Percentiles rank a stretch among this genome's conserved stretches.
Evolutionary conservation across 345 rosid species (phyloP).

Genomic region (Odontarrhena argentea): DNA sequence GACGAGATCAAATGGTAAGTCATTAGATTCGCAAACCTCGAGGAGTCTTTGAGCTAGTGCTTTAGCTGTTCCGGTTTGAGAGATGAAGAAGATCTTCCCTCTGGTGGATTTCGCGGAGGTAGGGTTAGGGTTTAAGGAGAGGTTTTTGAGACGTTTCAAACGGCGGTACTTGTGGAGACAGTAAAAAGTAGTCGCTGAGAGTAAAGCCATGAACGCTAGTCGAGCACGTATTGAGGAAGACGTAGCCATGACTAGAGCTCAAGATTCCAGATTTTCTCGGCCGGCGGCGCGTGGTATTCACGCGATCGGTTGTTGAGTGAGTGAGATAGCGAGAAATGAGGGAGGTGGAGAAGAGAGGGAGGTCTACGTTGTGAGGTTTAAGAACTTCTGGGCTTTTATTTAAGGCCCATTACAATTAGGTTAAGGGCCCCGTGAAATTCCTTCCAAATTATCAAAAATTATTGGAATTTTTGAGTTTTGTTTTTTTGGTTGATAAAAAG

Average conservation of each 20-base stretch:
- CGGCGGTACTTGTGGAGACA: slow-evolving; percentile 83
- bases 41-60: slow-evolving; percentile 66
- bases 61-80: slow-evolving; percentile 82
- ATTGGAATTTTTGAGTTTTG: too few relatives aligned
- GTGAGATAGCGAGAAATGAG: slow-evolving; percentile 10
- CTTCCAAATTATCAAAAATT: too few relatives aligned
- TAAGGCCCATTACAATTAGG: neutral
- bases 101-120: slow-evolving; percentile 15
- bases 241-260: slow-evolving; percentile 34
- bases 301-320: slow-evolving; percentile 1
- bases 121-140: slow-evolving; percentile 42
- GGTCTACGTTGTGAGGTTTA: slow-evolving; percentile 9
- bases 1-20: slow-evolving; percentile 63
- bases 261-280: neutral
- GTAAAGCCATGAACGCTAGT: slow-evolving; percentile 65
- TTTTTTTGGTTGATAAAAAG: too few relatives aligned
- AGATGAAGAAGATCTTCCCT: slow-evolving; percentile 76
- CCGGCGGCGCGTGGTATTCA: slow-evolving; percentile 41
- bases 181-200: slow-evolving; percentile 83
- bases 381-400: neutral
- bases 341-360: slow-evolving; percentile 2
- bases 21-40: slow-evolving; percentile 44
- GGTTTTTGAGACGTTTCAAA: slow-evolving; percentile 47
- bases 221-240: slow-evolving; percentile 58
- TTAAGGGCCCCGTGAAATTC: too few relatives aligned